Evolutionary conservation across 2,329 filamentous ascomycete genomes (phyloP), one percentile per base, ranked within the genome.

Genomic region (Harringtonia aguacate): DNA sequence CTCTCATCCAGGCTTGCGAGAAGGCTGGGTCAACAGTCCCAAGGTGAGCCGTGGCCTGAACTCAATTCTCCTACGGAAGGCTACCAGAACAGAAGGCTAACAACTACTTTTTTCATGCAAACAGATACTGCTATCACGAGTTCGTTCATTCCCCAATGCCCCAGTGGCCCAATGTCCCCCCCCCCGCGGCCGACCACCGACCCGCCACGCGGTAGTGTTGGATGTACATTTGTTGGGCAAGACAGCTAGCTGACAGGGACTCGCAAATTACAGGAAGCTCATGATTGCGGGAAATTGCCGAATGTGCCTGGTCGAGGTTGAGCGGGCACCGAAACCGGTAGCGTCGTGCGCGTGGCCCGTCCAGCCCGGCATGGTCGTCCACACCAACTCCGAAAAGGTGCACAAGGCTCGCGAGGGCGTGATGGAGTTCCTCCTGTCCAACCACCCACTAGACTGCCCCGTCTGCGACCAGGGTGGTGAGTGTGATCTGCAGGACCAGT

Each of bases 231-330:
- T n/a, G n/a, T n/a, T n/a, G n/a, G n/a, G n/a, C 8, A 21, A 24
- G 21, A 9, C 8, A 13, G 38, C 37, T 39, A 21, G 27, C 39
- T 12, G 31, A 28, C 10, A n/a, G 18, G 15, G 22, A 27, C 17
- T 14, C 18, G 18, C 20, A 20, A 21, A 31, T 31, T 31, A 15
- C 17, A 90, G 86, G 64, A 97, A 98, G 71, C 77, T 98, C 56
- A 88, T 94, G 83, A 95, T 98, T 75, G 92, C 92, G 59, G 92
- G 92, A 67, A 98, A 97, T 70, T 98, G 92, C 67, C 88, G 92
- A 72, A 98, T 98, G 92, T 98, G 92, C 69, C 72, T 98, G 60
- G 92, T 98, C 60, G 92, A 98, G 73, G 92, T 98, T 54, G 92
- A 97, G 71, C 80, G 81, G 67, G 86, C 87, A 48, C 92, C 92